Evolutionary conservation across 805 yeast genomes (phyloP), one percentile per base, ranked within the genome.

Genomic region (Metschnikowia peoriensis): DNA sequence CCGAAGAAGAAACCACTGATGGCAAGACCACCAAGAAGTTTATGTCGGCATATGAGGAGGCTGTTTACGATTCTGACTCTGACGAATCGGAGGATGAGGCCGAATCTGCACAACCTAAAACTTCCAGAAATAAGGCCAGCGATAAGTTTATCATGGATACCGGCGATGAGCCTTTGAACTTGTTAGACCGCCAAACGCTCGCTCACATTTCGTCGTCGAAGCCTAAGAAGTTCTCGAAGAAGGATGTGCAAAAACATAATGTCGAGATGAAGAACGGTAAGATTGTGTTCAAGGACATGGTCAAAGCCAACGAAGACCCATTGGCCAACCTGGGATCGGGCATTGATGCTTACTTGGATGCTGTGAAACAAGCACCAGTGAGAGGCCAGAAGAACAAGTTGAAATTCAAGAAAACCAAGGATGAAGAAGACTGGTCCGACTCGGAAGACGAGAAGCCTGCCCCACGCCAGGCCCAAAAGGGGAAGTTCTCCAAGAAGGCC

Each of bases 361-460:
- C 99, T 7, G 90, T 94, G 27, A 86, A 83, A 68, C 88, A 87
- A 61, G 97, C 94, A 27, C 98, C 98, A 32, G 84, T 91, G 4
- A 86, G 97, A 70, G 97, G 97, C 53, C 97, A 89, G 76, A 84
- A 83, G 74, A 92, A 92, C 70, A 90, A 84, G 73, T 81, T 93
- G 78, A 93, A 91, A 72, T 93, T 83, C 75, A 89, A 87, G 72
- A 84, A 86, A 67, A 79, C 83, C 47, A 76, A 77, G 49, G 79
- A 79, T 32, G 76, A 72, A 22, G 82, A 80, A 28, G 82, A 80
- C 38, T 65, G 67, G 61, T 67, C 68, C 51, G 81, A 76, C 46
- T 85, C 79, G 54, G 74, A 69, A 38, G 73, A 67, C 41, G 81
- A 76, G 47, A 53, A 51, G 51, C 51, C 53, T 7, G 35, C 41